Conservation (phyloP, 2,329 filamentous ascomycete species). For the Tympanopsis confertula region DNA sequence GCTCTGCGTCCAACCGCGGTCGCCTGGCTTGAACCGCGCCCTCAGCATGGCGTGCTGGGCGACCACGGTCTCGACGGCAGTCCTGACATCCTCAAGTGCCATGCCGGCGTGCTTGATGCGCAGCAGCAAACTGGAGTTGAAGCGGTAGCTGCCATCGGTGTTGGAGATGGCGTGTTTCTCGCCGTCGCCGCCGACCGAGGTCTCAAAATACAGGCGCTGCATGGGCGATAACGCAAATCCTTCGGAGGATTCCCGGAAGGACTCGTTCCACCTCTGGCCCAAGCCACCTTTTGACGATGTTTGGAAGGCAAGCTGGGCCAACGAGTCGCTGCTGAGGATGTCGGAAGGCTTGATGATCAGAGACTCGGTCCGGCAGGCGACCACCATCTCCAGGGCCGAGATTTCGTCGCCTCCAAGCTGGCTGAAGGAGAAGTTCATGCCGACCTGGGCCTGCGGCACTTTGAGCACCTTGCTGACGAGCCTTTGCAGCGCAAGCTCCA, state of each 20-base stretch:
- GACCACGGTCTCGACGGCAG: slow-evolving; percentile 34
- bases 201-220: slow-evolving; percentile 40
- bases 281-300: slow-evolving; percentile 18
- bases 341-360: slow-evolving; percentile 22
- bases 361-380: slow-evolving; percentile 23
- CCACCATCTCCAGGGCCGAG: slow-evolving; percentile 24
- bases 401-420: slow-evolving; percentile 27
- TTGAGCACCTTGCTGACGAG: slow-evolving; percentile 23
- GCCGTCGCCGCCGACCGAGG: slow-evolving; percentile 24
- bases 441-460: slow-evolving; percentile 24
- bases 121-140: slow-evolving; percentile 37
- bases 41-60: slow-evolving; percentile 39
- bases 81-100: slow-evolving; percentile 29
- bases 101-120: slow-evolving; percentile 23
- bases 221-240: slow-evolving; percentile 37
- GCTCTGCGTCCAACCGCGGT: slow-evolving; percentile 32
- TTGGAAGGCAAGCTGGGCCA: slow-evolving; percentile 23
- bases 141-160: slow-evolving; percentile 26
- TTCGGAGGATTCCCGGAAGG: slow-evolving; percentile 12
- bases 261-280: slow-evolving; percentile 17
- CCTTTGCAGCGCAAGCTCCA: slow-evolving; percentile 25
- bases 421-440: slow-evolving; percentile 27
- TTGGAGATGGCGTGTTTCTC: slow-evolving; percentile 10
- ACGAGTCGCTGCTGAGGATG: slow-evolving; percentile 21
- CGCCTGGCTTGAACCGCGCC: slow-evolving; percentile 26